Base-by-base conservation (phyloP, 1,284 basidiomycete genomes). In the Rhodotorula sp. region DNA sequence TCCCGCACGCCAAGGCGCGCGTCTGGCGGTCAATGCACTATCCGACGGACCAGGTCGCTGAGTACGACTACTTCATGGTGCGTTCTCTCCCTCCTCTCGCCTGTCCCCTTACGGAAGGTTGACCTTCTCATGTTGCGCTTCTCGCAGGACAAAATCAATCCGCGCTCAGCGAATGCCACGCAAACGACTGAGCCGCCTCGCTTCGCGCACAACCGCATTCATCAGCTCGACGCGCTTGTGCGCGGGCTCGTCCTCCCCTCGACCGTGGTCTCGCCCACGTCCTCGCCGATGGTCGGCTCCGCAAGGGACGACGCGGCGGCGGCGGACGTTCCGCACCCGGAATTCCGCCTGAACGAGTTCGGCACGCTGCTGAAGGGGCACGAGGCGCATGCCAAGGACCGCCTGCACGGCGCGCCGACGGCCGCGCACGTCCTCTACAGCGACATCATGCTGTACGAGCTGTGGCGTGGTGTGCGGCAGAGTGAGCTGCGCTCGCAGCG, bases 11-110 rank as follows among this genome's bases (percentile, higher is more conserved):
- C 17, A 74, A 72, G 37, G 59, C 71, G 27, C 72, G 73, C 55
- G 64, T 73, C 13, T 79, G 76, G 76, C 53, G 78, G 22, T 72
- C 72, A 25, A 39, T 72, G 25, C 76, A 78, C 48, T 75, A 72
- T 61, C 76, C 79, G 25, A 62, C 67, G 17, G 78, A 78, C 41
- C 75, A 75, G 56, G 66, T 67, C 21, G 70, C 76, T 22, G 78
- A 80, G 50, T 64, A 73, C 17, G 77, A 79, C 60, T 80, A 79
- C 69, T 79, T 78, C 66, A 74, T 78, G 71, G 78, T 78, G n/a
- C 61, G 77, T 61, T 25, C 1, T 34, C 22, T 25, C 27, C 17
- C 25, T 22, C 13, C 25, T 27, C 12, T 27, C 17, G n/a, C n/a
- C n/a, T 29, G 12, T 22, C 19, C 51, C 34, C 22, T 41, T 6